Evolutionary conservation across 2,329 filamentous ascomycete species (phyloP), one percentile per base, ranked within the genome.

Genomic region (Arachnopeziza araneosa): DNA sequence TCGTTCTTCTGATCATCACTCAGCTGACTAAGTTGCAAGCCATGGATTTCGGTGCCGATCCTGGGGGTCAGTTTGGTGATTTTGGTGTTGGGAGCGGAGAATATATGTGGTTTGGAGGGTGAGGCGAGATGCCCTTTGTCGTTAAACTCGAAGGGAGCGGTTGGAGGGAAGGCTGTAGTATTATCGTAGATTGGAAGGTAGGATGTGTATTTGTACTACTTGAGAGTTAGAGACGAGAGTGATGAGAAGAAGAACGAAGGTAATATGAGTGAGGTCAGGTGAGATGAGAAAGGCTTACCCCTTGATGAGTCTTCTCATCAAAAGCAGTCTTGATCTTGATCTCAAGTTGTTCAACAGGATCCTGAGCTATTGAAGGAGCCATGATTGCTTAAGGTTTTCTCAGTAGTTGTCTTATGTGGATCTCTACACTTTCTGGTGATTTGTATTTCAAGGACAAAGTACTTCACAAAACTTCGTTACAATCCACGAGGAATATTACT

Each of bases 51-150:
- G 14, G 86, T 83, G 61, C 89, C 89, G 64, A 89, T 91, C 55
- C 82, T 85, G 0, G 87, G 87, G 0, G 88, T 91, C 50, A 92
- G 75, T 22, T 91, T 78, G 9, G 76, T 79, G 55, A 86, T 75
- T 36, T 79, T 73, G 8, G 74, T 75, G 24, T 76, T 71, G 1
- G 79, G 77, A 19, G 36, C 10, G 12, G 10, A 14, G 1, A 93
- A 76, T 1, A 93, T 81, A 65, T 91, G 87, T 0, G 83, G 80
- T 68, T 88, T 91, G 1, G 78, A 75, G 1, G 83, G 77, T 69
- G 91, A 86, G 53, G 89, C 89, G 66, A 89, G 83, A 67, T 85
- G 87, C 66, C 88, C 89, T 66, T 88, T 88, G 60, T 93, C 89
- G 63, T 84, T 82, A 71, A 90, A 86, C 69, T 86, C 80, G 67